A percentile compares a stretch with the other conserved stretches of the same genome.
Conservation (phyloP, 768 basidiomycete genomes). For the Leccinum uliginosum region DNA sequence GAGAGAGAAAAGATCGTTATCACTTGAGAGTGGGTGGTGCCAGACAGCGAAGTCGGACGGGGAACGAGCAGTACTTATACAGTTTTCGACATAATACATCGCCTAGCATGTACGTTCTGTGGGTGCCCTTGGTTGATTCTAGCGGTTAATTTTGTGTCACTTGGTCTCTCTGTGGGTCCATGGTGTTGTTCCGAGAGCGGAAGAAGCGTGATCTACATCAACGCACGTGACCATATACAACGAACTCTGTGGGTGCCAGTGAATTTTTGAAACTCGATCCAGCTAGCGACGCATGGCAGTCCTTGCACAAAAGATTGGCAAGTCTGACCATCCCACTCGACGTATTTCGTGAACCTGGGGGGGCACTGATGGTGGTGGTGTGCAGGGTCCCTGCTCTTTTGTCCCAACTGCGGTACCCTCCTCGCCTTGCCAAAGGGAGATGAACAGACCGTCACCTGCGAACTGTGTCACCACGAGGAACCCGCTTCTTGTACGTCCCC, state of each 20-base stretch:
- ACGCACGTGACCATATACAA: constrained; percentile 17
- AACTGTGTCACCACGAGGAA: constrained; percentile 84
- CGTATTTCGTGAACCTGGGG: background rate
- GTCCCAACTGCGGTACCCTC: constrained; percentile 88
- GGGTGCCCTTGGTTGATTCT: background rate
- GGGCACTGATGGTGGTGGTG: background rate
- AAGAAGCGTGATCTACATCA: constrained; percentile 13
- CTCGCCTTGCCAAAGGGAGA: constrained; percentile 76
- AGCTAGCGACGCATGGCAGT: constrained; percentile 17
- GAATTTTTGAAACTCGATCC: constrained; percentile 1
- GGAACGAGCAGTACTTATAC: constrained; percentile 17
- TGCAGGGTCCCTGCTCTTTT: constrained; percentile 88
- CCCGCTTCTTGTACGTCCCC: constrained; percentile 79
- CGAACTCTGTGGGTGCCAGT: constrained; percentile 9
- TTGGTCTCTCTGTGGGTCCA: constrained; percentile 10
- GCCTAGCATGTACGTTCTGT: constrained; percentile 11
- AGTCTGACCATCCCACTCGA: constrained; percentile 9
- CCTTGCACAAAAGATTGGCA: constrained; percentile 48
- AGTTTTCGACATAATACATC: background rate
- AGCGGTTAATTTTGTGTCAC: background rate
- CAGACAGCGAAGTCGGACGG: constrained; percentile 9
- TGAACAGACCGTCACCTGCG: constrained; percentile 73
- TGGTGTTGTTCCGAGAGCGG: constrained; percentile 20
- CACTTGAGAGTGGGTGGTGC: constrained; percentile 12
- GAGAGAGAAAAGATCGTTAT: background rate